Evolutionary conservation across 768 basidiomycete genomes (phyloP), one percentile per base, ranked within the genome.

Genomic region (Daedaleopsis nitida): DNA sequence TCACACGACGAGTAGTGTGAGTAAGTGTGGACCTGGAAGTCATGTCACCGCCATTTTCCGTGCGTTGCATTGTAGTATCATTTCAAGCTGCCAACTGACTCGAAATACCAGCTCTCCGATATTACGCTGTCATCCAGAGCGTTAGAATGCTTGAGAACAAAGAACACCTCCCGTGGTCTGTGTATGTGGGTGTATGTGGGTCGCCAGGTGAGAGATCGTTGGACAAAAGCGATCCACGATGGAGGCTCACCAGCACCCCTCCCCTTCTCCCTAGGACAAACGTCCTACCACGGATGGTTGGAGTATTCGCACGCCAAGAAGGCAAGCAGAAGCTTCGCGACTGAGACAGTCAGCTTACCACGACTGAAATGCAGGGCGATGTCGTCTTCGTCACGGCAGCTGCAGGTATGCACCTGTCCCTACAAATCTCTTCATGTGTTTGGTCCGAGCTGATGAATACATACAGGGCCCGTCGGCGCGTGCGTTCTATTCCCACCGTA

Each of bases 401-500:
- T 1, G 74, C 77, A 8, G 81, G 80, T 64, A 45, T 12, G 64
- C 13, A 13, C 17, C n/a, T n/a, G n/a, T n/a, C n/a, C n/a, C n/a
- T 53, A 32, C 27, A 32, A 3, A n/a, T 17, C 10, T 14, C 43
- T 24, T 49, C 49, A 14, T n/a, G n/a, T 56, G 43, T 6, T 17
- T 32, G 2, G 23, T 4, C 19, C 9, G 42, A 24, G 19, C 45
- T 47, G 17, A 47, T 23, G n/a, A 47, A 5, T 5, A 34, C 42
- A 17, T 11, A 49, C 64, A 65, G 77, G 76, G 6, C 74, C 86
- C 16, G 87, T 91, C 37, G 89, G 88, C 63, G 83, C 83, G 83
- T 86, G 67, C 47, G 84, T 74, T 24, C 43, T 27, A 65, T 59
- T 5, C 19, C 6, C 2, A 32, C 2, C n/a, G 9, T 14, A 5